phyloP scores from a whole-genome alignment of 2,329 filamentous ascomycete species.

The Clathrospora elynae region DNA sequence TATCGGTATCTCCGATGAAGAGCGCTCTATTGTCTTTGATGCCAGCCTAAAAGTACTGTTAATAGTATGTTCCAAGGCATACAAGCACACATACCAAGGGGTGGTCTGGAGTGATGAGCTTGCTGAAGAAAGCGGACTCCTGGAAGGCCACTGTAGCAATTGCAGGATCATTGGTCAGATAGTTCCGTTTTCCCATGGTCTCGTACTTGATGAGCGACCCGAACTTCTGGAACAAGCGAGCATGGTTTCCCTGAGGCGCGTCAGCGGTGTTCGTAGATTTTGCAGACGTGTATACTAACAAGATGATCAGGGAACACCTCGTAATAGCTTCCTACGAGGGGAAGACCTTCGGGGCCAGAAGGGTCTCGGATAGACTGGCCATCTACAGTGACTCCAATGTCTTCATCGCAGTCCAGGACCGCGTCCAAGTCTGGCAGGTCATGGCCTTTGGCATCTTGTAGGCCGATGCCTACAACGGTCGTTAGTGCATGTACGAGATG shows the following conservation, averaged over 20 bases:
- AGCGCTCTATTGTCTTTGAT: slow-evolving; percentile 19
- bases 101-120: slow-evolving; percentile 14
- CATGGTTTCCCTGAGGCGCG: slow-evolving; percentile 13
- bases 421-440: slow-evolving; percentile 18
- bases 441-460: slow-evolving; percentile 18
- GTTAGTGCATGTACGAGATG: not conserved
- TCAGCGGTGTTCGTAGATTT: not conserved
- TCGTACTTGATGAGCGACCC: slow-evolving; percentile 18
- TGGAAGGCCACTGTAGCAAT: slow-evolving; percentile 17
- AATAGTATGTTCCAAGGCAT: too few relatives aligned
- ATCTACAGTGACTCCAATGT: slow-evolving; percentile 19
- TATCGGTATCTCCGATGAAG: slow-evolving; percentile 19
- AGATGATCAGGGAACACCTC: slow-evolving; percentile 23
- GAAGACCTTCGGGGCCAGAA: slow-evolving; percentile 17
- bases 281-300: slow-evolving; percentile 6
- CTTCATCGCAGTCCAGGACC: slow-evolving; percentile 19
- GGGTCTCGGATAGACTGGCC: slow-evolving; percentile 15
- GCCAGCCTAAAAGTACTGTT: too few relatives aligned
- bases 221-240: slow-evolving; percentile 19
- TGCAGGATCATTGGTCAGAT: slow-evolving; percentile 18
- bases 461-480: slow-evolving; percentile 9
- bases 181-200: slow-evolving; percentile 14
- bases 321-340: slow-evolving; percentile 21
- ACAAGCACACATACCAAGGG: too few relatives aligned
- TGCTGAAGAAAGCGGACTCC: slow-evolving; percentile 20